These are phyloP conservation scores for Aspergillus egyptiacus DNA, from an alignment of 495 filamentous ascomycete genomes.

Conservation along the genomic window DNA sequence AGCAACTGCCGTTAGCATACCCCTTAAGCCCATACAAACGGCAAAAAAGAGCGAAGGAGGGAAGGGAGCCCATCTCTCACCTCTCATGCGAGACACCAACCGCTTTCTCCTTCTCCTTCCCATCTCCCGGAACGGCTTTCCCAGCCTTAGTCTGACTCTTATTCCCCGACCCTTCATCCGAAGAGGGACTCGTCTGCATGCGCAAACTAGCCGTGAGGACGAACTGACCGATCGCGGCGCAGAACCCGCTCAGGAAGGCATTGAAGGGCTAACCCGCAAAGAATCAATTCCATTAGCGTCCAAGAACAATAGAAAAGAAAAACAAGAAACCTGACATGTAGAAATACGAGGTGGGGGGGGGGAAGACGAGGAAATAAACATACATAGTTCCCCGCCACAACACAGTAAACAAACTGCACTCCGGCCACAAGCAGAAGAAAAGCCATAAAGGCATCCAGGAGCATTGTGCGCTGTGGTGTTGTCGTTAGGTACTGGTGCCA, in stretches of 20 bases:
- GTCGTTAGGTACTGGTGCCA: conserved; percentile 68
- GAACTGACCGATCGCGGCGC: conserved; percentile 93
- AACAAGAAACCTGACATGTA: neutral
- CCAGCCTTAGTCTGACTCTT: conserved; percentile 29
- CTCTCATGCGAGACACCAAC: conserved; percentile 44
- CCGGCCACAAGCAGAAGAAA: conserved; percentile 82
- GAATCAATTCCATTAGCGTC: neutral
- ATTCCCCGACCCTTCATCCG: conserved; percentile 1
- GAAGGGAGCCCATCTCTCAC: conserved; percentile 25
- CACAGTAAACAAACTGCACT: conserved; percentile 89
- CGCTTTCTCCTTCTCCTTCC: conserved; percentile 24
- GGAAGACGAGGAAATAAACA: conserved; percentile 20
- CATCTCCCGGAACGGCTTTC: conserved; percentile 27
- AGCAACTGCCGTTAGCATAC: neutral
- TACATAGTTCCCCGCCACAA: conserved; percentile 92
- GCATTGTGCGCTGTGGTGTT: conserved; percentile 85
- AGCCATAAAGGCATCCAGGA: conserved; percentile 86
- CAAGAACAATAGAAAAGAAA: neutral
- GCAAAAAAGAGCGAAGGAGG: neutral
- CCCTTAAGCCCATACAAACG: neutral
- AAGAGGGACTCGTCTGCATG: conserved; percentile 67
- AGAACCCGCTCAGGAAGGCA: conserved; percentile 93
- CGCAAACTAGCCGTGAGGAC: conserved; percentile 85
- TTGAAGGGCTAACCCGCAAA: conserved; percentile 74
- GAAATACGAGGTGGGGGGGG: neutral